Conservation (phyloP, 768 basidiomycete genomes). For the Fomitopsis serialis region DNA sequence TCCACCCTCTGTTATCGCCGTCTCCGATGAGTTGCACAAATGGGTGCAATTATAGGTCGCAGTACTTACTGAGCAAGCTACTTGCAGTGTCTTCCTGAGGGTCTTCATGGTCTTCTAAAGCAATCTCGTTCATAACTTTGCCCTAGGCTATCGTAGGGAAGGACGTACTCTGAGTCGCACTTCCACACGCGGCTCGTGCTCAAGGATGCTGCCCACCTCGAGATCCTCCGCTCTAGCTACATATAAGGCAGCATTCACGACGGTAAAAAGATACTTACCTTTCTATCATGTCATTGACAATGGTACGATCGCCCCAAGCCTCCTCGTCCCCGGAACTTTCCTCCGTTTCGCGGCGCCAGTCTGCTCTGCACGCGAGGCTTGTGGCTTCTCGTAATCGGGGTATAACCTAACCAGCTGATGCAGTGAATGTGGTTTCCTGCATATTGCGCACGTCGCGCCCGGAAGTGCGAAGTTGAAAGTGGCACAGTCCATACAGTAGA, state of each 20-base stretch:
- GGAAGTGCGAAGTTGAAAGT: constrained; percentile 16
- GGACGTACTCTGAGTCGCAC: not conserved
- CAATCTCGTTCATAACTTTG: not conserved
- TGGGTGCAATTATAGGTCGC: not conserved
- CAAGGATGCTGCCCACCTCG: no score
- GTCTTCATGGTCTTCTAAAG: not conserved
- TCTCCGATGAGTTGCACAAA: no score
- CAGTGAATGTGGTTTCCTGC: constrained; percentile 12
- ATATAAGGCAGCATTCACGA: no score
- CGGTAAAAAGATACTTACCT: not conserved
- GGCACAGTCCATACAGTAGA: constrained; percentile 22
- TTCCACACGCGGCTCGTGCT: no score
- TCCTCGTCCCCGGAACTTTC: no score
- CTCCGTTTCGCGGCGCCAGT: no score
- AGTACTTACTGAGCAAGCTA: not conserved
- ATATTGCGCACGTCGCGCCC: constrained; percentile 14
- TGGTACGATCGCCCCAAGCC: no score
- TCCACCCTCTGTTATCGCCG: no score
- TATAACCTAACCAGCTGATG: constrained; percentile 16
- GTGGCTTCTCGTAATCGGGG: constrained; percentile 3
- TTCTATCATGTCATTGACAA: no score
- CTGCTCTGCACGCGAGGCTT: not conserved
- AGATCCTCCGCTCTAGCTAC: no score
- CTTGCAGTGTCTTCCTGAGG: not conserved
- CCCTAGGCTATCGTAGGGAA: no score